Conservation (phyloP, 176 grass and related monocot genomes). For the Oryza australiensis region DNA sequence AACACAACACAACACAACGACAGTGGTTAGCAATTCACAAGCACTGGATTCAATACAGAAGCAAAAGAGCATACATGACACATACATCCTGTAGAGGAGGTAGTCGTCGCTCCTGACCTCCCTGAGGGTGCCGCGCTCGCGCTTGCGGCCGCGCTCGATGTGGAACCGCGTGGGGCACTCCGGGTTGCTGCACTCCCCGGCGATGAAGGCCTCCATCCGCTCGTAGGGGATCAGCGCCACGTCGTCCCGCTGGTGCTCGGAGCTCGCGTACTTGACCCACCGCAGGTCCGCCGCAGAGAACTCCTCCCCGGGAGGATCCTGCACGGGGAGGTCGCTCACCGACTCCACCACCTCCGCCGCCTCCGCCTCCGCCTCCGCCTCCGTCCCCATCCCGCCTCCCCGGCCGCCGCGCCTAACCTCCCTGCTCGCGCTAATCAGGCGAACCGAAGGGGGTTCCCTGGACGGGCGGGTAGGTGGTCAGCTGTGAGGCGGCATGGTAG, state of each 20-base stretch:
- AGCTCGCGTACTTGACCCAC: slow-evolving; percentile 64
- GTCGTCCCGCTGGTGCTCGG: slow-evolving; percentile 73
- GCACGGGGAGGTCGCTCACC: slow-evolving; percentile 64
- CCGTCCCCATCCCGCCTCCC: background rate
- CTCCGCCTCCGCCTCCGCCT: slow-evolving; percentile 13
- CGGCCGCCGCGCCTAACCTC: background rate
- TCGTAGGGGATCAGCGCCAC: slow-evolving; percentile 74
- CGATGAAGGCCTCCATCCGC: slow-evolving; percentile 80
- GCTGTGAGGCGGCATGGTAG: background rate
- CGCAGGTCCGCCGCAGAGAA: slow-evolving; percentile 76
- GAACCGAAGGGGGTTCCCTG: background rate
- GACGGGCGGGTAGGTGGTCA: background rate
- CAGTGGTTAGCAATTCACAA: background rate
- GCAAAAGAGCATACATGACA: background rate
- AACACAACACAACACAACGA: background rate
- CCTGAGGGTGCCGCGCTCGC: slow-evolving; percentile 62
- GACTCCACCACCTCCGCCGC: slow-evolving; percentile 43
- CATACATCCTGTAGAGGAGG: slow-evolving; percentile 78
- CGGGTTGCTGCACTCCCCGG: slow-evolving; percentile 67
- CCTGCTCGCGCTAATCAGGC: background rate
- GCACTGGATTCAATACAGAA: background rate
- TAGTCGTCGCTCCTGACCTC: slow-evolving; percentile 73
- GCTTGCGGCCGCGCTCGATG: slow-evolving; percentile 77
- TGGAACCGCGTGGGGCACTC: slow-evolving; percentile 87
- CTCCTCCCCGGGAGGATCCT: slow-evolving; percentile 74